These are phyloP conservation scores for Psilocybe mexicana DNA, from an alignment of 1,284 basidiomycete genomes.

Conservation along the genomic window DNA sequence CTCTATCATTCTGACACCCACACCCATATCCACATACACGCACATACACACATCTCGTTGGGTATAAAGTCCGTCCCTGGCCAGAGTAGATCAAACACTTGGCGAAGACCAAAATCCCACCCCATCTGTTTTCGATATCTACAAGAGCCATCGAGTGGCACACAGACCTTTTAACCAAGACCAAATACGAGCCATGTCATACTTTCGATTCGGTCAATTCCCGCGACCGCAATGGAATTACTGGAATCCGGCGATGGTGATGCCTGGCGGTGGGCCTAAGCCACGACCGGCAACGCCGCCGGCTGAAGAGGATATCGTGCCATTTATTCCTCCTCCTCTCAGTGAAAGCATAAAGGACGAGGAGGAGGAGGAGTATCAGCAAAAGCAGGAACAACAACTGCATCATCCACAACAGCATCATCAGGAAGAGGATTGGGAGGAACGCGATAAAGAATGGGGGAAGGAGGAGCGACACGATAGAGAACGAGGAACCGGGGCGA, in stretches of 20 bases:
- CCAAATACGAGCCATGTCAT: background rate
- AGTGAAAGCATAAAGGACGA: slow-evolving; percentile 11
- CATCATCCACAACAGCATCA: background rate
- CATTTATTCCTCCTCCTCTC: slow-evolving; percentile 25
- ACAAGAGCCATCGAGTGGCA: background rate
- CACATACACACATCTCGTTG: no score
- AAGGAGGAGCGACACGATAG: no score
- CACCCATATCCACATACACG: no score
- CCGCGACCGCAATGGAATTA: slow-evolving; percentile 1
- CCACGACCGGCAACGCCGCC: background rate
- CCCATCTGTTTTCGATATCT: background rate
- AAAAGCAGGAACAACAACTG: background rate
- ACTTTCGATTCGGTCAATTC: background rate
- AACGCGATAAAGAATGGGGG: no score
- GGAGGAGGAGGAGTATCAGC: slow-evolving; percentile 8
- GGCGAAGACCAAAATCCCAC: no score
- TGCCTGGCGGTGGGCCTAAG: slow-evolving; percentile 3
- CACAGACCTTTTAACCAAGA: background rate
- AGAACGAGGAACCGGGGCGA: no score
- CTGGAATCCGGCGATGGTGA: slow-evolving; percentile 11
- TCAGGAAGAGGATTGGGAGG: background rate
- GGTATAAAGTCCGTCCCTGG: no score
- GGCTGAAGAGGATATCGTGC: slow-evolving; percentile 16
- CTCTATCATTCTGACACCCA: no score
- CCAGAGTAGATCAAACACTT: no score